phyloP scores from a whole-genome alignment of 2,329 filamentous ascomycete species.

The Aspergillus udagawae region DNA sequence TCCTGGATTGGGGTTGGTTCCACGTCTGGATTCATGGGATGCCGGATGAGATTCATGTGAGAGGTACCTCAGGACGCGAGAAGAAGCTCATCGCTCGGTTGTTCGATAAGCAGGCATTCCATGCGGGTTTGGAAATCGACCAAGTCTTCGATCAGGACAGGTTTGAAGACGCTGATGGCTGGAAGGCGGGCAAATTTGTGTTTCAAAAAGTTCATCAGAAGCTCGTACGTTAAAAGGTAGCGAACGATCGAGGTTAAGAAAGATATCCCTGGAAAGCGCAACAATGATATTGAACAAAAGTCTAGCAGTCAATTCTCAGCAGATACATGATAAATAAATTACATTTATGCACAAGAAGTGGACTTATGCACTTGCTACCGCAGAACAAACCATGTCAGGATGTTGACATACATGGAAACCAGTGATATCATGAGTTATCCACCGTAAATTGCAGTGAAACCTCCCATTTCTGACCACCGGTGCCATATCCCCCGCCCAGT shows the following conservation, averaged over 20 bases:
- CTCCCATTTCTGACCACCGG: constrained; percentile 80
- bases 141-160: constrained; percentile 5
- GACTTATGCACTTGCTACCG: background rate
- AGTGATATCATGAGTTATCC: constrained; percentile 40
- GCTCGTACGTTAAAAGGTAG: background rate
- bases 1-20: constrained; percentile 16
- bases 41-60: constrained; percentile 14
- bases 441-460: constrained; percentile 76
- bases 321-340: background rate
- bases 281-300: background rate
- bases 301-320: background rate
- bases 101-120: constrained; percentile 8
- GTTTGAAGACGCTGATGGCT: background rate
- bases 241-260: background rate
- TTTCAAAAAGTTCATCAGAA: constrained; percentile 1
- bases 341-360: background rate
- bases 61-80: constrained; percentile 10
- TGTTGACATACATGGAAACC: background rate
- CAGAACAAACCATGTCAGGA: background rate
- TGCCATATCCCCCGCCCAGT: constrained; percentile 82
- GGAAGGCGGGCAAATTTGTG: background rate
- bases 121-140: constrained; percentile 2
- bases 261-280: background rate
- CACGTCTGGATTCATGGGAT: constrained; percentile 14
- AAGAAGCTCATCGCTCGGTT: constrained; percentile 7